Evolutionary conservation across 2,329 filamentous ascomycete species (phyloP).

Genomic region (Exophiala sideris): DNA sequence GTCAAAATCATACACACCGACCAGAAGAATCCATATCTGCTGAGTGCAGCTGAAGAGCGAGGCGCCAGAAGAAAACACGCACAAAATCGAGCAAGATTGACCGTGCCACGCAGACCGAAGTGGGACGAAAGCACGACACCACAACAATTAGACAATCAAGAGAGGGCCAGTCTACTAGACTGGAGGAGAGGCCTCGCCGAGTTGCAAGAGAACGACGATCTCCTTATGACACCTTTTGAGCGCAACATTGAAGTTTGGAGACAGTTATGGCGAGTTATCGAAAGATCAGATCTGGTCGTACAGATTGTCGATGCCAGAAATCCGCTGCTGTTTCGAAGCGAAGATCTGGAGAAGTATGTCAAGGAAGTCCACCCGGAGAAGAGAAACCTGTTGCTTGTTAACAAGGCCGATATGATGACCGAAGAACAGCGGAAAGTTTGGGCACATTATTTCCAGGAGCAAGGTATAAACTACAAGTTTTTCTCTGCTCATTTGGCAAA

Average conservation of each 20-base stretch:
- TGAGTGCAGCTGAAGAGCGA: conserved; percentile 80
- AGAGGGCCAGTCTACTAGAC: conserved; percentile 75
- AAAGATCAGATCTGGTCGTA: conserved; percentile 89
- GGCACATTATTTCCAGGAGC: conserved; percentile 79
- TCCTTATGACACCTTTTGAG: conserved; percentile 97
- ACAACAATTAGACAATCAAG: conserved; percentile 71
- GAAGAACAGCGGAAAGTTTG: conserved; percentile 74
- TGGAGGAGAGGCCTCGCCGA: conserved; percentile 92
- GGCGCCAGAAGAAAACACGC: conserved; percentile 75
- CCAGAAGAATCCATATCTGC: conserved; percentile 89
- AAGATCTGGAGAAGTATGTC: conserved; percentile 90
- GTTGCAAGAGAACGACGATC: conserved; percentile 86
- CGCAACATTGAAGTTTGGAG: conserved; percentile 97
- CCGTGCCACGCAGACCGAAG: conserved; percentile 81
- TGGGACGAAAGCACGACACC: conserved; percentile 87
- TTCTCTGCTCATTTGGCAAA: conserved; percentile 93
- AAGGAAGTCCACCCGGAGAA: conserved; percentile 87
- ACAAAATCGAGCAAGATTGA: conserved; percentile 72
- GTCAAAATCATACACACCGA: conserved; percentile 98
- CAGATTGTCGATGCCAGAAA: conserved; percentile 98
- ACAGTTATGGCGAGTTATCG: conserved; percentile 96
- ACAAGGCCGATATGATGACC: conserved; percentile 99
- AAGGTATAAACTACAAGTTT: conserved; percentile 86
- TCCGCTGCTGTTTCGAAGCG: conserved; percentile 87
- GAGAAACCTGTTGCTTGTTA: conserved; percentile 87